These are phyloP conservation scores for Naganishia vaughanmartiniae DNA, from an alignment of 768 basidiomycete species.

Conservation along the genomic window DNA sequence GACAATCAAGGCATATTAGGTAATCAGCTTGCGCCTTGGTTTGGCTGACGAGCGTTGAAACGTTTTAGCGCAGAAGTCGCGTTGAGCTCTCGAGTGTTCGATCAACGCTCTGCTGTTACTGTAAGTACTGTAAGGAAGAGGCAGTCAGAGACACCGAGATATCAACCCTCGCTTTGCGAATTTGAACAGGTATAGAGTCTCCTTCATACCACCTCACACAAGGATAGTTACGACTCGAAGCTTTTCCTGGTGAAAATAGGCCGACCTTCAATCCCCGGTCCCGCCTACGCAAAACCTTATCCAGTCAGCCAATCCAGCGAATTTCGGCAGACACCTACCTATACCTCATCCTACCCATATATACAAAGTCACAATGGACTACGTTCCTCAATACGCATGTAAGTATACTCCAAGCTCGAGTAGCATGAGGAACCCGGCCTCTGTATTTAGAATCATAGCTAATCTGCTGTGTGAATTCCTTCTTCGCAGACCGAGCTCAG, in stretches of 20 bases:
- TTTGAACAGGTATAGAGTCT: background rate
- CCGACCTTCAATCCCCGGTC: background rate
- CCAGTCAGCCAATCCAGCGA: background rate
- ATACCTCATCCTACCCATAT: background rate
- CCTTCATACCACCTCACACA: background rate
- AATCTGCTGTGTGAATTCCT: background rate
- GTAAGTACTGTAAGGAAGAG: background rate
- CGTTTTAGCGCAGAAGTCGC: conserved; percentile 11
- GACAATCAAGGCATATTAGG: background rate
- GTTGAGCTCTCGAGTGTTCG: background rate
- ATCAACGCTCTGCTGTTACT: background rate
- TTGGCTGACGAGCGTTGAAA: background rate
- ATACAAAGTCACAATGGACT: background rate
- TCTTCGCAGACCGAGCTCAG: conserved; percentile 68
- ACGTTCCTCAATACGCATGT: conserved; percentile 21
- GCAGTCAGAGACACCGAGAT: background rate
- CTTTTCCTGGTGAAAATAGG: background rate
- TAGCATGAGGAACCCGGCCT: background rate
- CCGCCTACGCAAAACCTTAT: background rate
- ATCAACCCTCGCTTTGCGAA: background rate
- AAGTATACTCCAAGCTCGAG: background rate
- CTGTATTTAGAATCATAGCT: background rate
- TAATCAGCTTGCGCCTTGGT: conserved; percentile 11
- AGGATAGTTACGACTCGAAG: background rate
- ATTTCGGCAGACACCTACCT: background rate